These are phyloP conservation scores for Periglandula ipomoeae DNA, from an alignment of 2,329 filamentous ascomycete genomes.

Conservation along the genomic window DNA sequence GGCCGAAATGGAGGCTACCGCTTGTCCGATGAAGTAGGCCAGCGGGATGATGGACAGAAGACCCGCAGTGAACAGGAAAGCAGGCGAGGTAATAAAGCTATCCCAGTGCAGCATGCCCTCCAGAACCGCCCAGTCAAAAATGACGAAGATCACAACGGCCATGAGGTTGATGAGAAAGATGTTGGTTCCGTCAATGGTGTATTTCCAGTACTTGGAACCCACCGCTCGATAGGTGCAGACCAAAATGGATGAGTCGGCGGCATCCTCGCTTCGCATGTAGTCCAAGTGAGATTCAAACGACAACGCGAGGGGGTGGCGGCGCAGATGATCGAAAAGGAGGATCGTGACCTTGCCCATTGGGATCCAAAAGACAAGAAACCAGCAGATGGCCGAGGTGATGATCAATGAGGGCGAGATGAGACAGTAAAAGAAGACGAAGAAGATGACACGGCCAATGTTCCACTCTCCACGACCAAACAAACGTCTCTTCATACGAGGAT, in stretches of 20 bases:
- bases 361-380: conserved; percentile 95
- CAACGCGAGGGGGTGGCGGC: conserved; percentile 83
- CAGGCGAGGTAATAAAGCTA: conserved; percentile 67
- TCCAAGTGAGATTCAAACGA: conserved; percentile 84
- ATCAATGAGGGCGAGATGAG: conserved; percentile 81
- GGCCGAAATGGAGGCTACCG: conserved; percentile 94
- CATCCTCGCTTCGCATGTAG: conserved; percentile 61
- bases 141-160: conserved; percentile 85
- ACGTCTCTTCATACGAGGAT: conserved; percentile 58
- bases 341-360: conserved; percentile 96
- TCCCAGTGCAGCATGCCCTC: conserved; percentile 59
- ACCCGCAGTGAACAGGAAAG: conserved; percentile 76
- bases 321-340: conserved; percentile 81
- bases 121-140: conserved; percentile 84
- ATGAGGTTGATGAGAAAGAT: conserved; percentile 98
- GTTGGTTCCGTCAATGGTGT: conserved; percentile 96
- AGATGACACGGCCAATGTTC: conserved; percentile 89
- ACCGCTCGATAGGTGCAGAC: conserved; percentile 96
- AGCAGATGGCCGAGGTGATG: conserved; percentile 79
- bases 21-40: conserved; percentile 97
- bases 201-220: conserved; percentile 96
- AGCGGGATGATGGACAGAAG: conserved; percentile 90
- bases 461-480: conserved; percentile 93
- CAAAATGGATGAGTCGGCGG: conserved; percentile 74
- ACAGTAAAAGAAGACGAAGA: conserved; percentile 94